Evolutionary conservation across 768 basidiomycete species (phyloP).

Genomic region (Paxillus ammoniavirescens): DNA sequence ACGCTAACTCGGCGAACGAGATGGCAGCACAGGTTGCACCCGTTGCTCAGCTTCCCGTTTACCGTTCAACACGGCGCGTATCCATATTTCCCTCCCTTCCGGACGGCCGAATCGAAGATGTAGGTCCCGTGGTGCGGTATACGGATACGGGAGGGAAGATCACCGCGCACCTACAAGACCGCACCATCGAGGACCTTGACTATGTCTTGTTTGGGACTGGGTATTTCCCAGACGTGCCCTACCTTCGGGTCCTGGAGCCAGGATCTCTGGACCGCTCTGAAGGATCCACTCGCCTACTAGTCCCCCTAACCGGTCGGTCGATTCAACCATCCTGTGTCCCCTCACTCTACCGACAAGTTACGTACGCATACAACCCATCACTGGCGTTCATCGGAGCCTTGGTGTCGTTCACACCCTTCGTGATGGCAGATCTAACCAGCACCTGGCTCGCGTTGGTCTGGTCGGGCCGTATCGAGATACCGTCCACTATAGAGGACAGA

Average conservation of each 20-base stretch:
- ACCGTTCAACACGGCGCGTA: slow-evolving; percentile 45
- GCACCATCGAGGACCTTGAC: slow-evolving; percentile 40
- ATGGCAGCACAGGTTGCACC: slow-evolving; percentile 45
- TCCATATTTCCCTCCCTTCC: slow-evolving; percentile 44
- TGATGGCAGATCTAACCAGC: slow-evolving; percentile 47
- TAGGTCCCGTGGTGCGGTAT: slow-evolving; percentile 40
- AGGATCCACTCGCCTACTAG: slow-evolving; percentile 5
- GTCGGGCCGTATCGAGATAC: slow-evolving; percentile 32
- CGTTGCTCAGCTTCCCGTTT: slow-evolving; percentile 40
- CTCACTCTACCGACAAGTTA: slow-evolving; percentile 41
- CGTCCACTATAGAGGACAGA: slow-evolving; percentile 30
- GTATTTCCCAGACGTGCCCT: slow-evolving; percentile 40
- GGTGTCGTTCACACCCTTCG: slow-evolving; percentile 47
- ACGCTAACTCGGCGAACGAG: slow-evolving; percentile 54
- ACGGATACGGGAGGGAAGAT: slow-evolving; percentile 24
- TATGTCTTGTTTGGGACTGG: slow-evolving; percentile 47
- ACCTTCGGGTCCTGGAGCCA: slow-evolving; percentile 34
- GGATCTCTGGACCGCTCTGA: neutral
- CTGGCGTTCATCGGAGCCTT: slow-evolving; percentile 46
- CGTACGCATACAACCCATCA: slow-evolving; percentile 46
- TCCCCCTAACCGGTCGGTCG: slow-evolving; percentile 28
- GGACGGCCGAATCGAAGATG: slow-evolving; percentile 42
- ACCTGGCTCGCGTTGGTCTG: slow-evolving; percentile 48
- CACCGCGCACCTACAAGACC: slow-evolving; percentile 36
- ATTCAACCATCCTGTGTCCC: slow-evolving; percentile 40